These are phyloP conservation scores for Quercus berberidifolia DNA, from an alignment of 306 rosid genomes.

Conservation along the genomic window DNA sequence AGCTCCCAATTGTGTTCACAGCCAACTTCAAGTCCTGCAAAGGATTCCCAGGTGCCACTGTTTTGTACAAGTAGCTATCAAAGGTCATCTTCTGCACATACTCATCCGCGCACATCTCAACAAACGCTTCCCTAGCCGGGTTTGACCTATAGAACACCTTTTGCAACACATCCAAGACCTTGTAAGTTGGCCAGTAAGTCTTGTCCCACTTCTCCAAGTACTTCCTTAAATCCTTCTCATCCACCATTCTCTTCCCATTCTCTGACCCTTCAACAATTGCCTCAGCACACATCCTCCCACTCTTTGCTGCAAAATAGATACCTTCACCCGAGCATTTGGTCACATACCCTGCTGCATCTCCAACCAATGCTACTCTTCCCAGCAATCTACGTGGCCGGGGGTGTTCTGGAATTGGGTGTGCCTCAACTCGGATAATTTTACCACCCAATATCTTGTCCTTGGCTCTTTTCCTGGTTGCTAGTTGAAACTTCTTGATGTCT, in stretches of 20 bases:
- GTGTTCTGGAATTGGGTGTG: constrained; percentile 96
- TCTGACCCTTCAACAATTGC: constrained; percentile 87
- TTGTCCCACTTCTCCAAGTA: constrained; percentile 98
- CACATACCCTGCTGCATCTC: constrained; percentile 98
- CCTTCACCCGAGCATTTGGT: constrained; percentile 98
- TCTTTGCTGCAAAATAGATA: constrained; percentile 95
- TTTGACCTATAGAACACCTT: constrained; percentile 96
- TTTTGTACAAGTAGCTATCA: constrained; percentile 90
- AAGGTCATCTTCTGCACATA: constrained; percentile 99
- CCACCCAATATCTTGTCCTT: constrained; percentile 92
- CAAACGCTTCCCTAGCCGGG: constrained; percentile 97
- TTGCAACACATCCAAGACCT: constrained; percentile 94
- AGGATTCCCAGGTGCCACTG: constrained; percentile 91
- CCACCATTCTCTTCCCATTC: constrained; percentile 90
- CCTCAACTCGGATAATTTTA: constrained; percentile 89
- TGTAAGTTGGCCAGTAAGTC: constrained; percentile 97
- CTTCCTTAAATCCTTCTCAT: constrained; percentile 83
- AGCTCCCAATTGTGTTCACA: constrained; percentile 89
- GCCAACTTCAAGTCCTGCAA: constrained; percentile 90
- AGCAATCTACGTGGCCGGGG: constrained; percentile 83
- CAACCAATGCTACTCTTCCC: constrained; percentile 80
- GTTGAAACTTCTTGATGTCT: constrained; percentile 97
- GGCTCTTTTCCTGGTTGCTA: constrained; percentile 92
- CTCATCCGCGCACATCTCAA: constrained; percentile 97
- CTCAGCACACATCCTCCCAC: constrained; percentile 98